phyloP scores from a whole-genome alignment of 2,329 filamentous ascomycete genomes.

The Ambrosiella beaveri region DNA sequence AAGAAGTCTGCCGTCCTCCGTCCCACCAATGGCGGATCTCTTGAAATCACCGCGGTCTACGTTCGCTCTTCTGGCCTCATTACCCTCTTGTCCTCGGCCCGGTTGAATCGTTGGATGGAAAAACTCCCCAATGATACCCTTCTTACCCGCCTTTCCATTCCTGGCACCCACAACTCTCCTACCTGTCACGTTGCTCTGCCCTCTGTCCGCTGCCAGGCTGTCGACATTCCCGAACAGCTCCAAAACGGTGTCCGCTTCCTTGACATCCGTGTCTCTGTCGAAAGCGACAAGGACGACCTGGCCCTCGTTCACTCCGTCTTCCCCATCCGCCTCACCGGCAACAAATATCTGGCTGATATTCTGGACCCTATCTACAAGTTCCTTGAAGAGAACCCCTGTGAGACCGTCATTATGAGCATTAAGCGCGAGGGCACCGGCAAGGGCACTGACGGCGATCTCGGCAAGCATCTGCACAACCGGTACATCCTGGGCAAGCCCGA shows the following conservation, averaged over 20 bases:
- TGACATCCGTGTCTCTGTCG: constrained; percentile 59
- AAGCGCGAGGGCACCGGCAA: constrained; percentile 82
- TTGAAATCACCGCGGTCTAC: constrained; percentile 51
- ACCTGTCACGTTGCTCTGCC: constrained; percentile 72
- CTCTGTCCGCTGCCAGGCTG: constrained; percentile 83
- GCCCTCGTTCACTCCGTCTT: constrained; percentile 81
- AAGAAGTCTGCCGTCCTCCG: constrained; percentile 43
- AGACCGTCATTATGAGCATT: constrained; percentile 70
- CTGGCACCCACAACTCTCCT: constrained; percentile 89
- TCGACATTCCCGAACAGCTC: constrained; percentile 59
- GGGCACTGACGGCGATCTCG: constrained; percentile 63
- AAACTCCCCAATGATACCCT: constrained; percentile 53
- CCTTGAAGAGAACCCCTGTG: constrained; percentile 57
- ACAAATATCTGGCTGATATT: constrained; percentile 60
- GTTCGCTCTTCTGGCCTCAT: constrained; percentile 31
- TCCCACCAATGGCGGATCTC: constrained; percentile 32
- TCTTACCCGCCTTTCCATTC: constrained; percentile 69
- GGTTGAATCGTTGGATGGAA: constrained; percentile 64
- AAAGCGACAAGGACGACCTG: constrained; percentile 43
- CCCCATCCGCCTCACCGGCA: constrained; percentile 67
- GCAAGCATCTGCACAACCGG: constrained; percentile 51
- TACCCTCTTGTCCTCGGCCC: constrained; percentile 52
- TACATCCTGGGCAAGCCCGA: constrained; percentile 42
- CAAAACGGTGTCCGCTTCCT: constrained; percentile 86
- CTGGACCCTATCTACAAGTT: constrained; percentile 57